phyloP scores from a whole-genome alignment of 176 grass and related monocot species.

The Ensete ventricosum region DNA sequence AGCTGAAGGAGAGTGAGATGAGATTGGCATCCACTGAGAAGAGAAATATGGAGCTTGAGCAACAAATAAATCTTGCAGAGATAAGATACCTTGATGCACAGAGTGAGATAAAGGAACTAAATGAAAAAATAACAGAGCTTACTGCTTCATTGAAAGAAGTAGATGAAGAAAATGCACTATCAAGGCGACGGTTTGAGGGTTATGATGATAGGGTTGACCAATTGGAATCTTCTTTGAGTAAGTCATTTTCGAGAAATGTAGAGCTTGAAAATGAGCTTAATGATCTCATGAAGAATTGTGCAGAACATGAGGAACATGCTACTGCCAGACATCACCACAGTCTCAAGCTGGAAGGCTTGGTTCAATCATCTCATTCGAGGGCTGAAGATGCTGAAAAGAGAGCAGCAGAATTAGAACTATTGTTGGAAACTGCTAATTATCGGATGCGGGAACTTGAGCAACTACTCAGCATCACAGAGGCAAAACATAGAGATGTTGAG shows the following conservation, averaged over 20 bases:
- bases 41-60: constrained; percentile 37
- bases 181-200: constrained; percentile 27
- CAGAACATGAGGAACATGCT: constrained; percentile 52
- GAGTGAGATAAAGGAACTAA: constrained; percentile 36
- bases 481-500: constrained; percentile 40
- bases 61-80: constrained; percentile 33
- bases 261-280: constrained; percentile 65
- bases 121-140: constrained; percentile 33
- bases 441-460: constrained; percentile 42
- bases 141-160: constrained; percentile 28
- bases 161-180: constrained; percentile 37
- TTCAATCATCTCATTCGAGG: constrained; percentile 45
- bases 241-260: constrained; percentile 32
- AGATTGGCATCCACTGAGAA: constrained; percentile 59
- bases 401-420: constrained; percentile 37
- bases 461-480: constrained; percentile 29
- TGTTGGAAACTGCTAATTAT: constrained; percentile 19
- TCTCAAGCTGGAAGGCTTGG: constrained; percentile 50
- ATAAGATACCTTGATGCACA: constrained; percentile 33
- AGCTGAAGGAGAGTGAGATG: constrained; percentile 43
- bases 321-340: constrained; percentile 48
- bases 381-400: constrained; percentile 43
- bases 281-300: constrained; percentile 42
- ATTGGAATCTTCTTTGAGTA: constrained; percentile 46
- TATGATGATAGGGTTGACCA: constrained; percentile 53